Conservation (phyloP, 371 early-diverging fungal species). For the Mortierella sp. region DNA sequence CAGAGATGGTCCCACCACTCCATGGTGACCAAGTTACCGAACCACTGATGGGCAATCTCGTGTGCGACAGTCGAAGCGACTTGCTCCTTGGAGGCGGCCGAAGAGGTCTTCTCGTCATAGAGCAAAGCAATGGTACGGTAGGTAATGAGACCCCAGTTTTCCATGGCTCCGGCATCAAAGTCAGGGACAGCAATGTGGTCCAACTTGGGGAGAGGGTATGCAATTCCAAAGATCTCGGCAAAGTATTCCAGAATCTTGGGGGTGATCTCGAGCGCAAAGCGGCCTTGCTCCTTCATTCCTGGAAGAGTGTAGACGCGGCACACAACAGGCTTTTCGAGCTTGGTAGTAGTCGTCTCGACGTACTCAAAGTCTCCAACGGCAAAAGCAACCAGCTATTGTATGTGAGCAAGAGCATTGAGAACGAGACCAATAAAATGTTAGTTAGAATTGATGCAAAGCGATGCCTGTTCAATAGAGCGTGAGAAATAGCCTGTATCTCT, state of each 20-base stretch:
- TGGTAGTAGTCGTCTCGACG: slow-evolving; percentile 81
- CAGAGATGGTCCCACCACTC: slow-evolving; percentile 92
- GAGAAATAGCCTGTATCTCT: background rate
- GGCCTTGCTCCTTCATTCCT: slow-evolving; percentile 79
- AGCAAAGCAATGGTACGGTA: slow-evolving; percentile 89
- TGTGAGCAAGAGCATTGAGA: background rate
- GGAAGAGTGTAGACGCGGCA: slow-evolving; percentile 87
- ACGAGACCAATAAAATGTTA: background rate
- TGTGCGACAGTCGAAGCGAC: slow-evolving; percentile 92
- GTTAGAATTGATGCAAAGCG: background rate
- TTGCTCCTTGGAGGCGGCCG: slow-evolving; percentile 76
- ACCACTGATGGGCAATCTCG: slow-evolving; percentile 98
- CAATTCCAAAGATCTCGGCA: slow-evolving; percentile 81
- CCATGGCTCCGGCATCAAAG: slow-evolving; percentile 92
- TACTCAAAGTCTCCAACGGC: slow-evolving; percentile 93
- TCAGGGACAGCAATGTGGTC: slow-evolving; percentile 94
- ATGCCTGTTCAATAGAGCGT: background rate
- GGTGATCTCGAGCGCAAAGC: slow-evolving; percentile 86
- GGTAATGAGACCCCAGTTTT: slow-evolving; percentile 97
- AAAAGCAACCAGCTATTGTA: slow-evolving; percentile 83
- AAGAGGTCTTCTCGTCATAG: slow-evolving; percentile 76
- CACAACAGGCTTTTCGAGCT: slow-evolving; percentile 72
- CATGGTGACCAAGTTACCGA: slow-evolving; percentile 97
- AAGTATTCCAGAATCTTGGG: slow-evolving; percentile 82
- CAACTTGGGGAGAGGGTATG: slow-evolving; percentile 91